Base-by-base conservation (phyloP, 139 green algal genomes). In the Coelastrella sp. region DNA sequence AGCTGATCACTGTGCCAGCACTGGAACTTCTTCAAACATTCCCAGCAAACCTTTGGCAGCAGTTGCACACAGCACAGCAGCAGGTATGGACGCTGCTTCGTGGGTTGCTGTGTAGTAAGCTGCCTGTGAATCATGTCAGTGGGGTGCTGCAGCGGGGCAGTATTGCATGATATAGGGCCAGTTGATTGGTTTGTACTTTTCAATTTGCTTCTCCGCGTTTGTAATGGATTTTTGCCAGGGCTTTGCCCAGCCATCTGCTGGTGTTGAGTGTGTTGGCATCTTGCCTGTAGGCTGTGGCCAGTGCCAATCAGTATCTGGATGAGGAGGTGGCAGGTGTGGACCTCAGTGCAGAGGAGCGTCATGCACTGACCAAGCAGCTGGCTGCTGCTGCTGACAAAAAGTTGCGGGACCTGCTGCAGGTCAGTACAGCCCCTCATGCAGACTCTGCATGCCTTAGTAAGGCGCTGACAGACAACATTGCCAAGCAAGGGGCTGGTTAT, bases 21-120 rank as follows among this genome's bases (percentile, higher is more conserved):
- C 53, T 87, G 40, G 82, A 87, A 50, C 71, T 87, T 38, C 82
- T 87, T 53, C 27, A 48, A 23, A 30, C 23, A 41, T 87, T 73
- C 59, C 71, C 82, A 30, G 51, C 57, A 7, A 89, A 95, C 64
- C 66, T 98, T 43, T 98, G 95, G 95, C 81, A 84, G 19, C 88
- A 90, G 45, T 88, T 96, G 67, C 83, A 89, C 81, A 81, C 43
- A 21, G 88, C 93, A 27, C 66, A 35, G 40, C 25, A 59, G 41
- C 69, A 62, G 69, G 25, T 79, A 57, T 57, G 15, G 45, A 57
- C 45, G 11, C 11, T 9, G 45, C 11, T 57, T 23, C 45, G 15
- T 57, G 45, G 11, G 11, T 57, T 57, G 11, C 15, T 57, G 45
- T 57, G 45, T 13, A 23, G 11, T 57, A 57, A 57, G 45, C 45